phyloP scores from a whole-genome alignment of 1,284 basidiomycete genomes.

The Mycena citricolor region DNA sequence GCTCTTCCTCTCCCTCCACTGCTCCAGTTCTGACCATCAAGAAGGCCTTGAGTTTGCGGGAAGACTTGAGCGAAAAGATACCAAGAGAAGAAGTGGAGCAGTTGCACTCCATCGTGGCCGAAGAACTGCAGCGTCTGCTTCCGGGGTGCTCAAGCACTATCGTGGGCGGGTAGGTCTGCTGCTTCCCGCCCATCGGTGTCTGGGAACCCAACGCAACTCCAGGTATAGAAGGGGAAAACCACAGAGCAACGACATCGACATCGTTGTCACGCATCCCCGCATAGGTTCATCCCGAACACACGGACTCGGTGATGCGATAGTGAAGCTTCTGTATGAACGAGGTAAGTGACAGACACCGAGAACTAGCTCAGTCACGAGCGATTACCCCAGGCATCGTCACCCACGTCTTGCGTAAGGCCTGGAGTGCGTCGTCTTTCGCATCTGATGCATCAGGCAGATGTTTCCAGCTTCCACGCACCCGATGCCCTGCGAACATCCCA shows the following conservation, averaged over 20 bases:
- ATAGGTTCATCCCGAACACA: constrained; percentile 44
- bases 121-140: constrained; percentile 54
- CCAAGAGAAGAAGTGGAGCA: constrained; percentile 67
- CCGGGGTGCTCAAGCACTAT: constrained; percentile 65
- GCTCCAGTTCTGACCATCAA: constrained; percentile 44
- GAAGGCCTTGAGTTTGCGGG: constrained; percentile 49
- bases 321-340: constrained; percentile 51
- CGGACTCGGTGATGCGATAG: constrained; percentile 49
- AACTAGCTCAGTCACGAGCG: no score
- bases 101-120: constrained; percentile 56
- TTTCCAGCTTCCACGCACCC: constrained; percentile 56
- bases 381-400: constrained; percentile 53
- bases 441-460: constrained; percentile 38
- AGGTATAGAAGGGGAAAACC: constrained; percentile 78
- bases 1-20: constrained; percentile 20
- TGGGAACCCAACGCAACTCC: not conserved
- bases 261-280: constrained; percentile 71
- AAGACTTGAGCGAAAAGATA: constrained; percentile 56
- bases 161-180: constrained; percentile 61
- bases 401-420: constrained; percentile 67
- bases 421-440: constrained; percentile 3
- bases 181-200: not conserved
- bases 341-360: constrained; percentile 37
- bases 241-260: constrained; percentile 75
- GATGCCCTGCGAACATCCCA: constrained; percentile 53